Percentiles rank a stretch among this genome's conserved stretches.
These are phyloP conservation scores for Sextonia rubra DNA, from an alignment of 164 flowering plant species.

Conservation along the genomic window DNA sequence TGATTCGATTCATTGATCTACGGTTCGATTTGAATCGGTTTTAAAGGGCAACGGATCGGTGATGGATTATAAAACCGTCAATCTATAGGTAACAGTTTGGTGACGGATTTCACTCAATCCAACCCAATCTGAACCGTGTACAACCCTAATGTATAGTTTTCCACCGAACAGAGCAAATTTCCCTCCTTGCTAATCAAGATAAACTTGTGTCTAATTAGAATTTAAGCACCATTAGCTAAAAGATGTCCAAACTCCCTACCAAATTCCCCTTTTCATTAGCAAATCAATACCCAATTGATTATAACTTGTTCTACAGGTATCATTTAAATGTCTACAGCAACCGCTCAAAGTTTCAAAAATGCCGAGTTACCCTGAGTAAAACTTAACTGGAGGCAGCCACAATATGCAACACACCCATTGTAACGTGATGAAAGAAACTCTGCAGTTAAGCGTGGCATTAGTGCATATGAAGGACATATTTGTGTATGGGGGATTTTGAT, in stretches of 20 bases:
- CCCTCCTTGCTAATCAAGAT: too few species aligned
- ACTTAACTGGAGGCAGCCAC: not conserved
- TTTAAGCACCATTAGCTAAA: too few species aligned
- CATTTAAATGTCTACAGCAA: not conserved
- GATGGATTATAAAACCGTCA: too few species aligned
- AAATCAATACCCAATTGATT: not conserved
- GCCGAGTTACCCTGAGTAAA: not conserved
- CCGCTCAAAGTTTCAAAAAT: not conserved
- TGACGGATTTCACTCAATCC: too few species aligned
- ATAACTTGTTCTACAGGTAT: not conserved
- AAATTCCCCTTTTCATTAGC: not conserved
- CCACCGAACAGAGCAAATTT: too few species aligned
- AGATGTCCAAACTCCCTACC: not conserved
- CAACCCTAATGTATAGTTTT: too few species aligned
- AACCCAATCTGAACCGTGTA: too few species aligned
- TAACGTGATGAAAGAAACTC: not conserved
- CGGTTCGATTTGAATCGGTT: too few species aligned
- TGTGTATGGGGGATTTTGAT: not conserved
- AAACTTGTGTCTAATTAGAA: too few species aligned
- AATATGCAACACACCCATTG: not conserved
- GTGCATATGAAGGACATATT: not conserved
- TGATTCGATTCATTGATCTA: too few species aligned
- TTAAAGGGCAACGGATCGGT: too few species aligned
- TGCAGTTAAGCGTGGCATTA: not conserved
- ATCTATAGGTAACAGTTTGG: too few species aligned